Evolutionary conservation across 257 asterid genomes (phyloP).

Genomic region (Cinchona pubescens): DNA sequence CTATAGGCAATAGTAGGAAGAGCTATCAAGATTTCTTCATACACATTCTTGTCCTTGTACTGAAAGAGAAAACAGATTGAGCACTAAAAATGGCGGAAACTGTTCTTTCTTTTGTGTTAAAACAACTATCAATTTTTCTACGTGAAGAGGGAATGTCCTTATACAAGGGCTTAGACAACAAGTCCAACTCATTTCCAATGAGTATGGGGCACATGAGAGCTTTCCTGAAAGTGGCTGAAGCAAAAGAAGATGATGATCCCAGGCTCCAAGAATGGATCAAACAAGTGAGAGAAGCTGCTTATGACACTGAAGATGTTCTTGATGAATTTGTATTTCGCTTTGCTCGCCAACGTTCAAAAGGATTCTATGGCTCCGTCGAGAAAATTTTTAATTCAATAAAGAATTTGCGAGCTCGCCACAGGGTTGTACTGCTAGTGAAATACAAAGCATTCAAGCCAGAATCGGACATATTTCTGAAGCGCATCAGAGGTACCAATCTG

Average conservation of each 20-base stretch:
- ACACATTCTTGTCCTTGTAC: too few species aligned
- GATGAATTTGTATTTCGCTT: constrained; percentile 12
- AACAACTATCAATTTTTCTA: neutral
- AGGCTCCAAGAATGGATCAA: constrained; percentile 12
- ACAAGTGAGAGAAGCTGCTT: constrained; percentile 18
- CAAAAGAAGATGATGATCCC: neutral
- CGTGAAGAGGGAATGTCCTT: neutral
- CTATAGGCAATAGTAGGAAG: too few species aligned
- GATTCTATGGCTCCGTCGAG: neutral
- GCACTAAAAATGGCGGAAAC: neutral
- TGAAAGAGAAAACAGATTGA: too few species aligned
- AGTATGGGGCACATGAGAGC: constrained; percentile 11
- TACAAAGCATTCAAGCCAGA: neutral
- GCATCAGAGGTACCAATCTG: too few species aligned
- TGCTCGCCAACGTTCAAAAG: neutral
- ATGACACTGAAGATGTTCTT: constrained; percentile 20
- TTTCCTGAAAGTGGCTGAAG: constrained; percentile 11
- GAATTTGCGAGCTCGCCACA: neutral
- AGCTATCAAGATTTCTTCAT: too few species aligned
- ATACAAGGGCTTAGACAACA: constrained; percentile 11
- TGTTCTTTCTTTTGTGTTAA: neutral
- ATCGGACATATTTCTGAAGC: too few species aligned
- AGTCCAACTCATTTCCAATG: constrained; percentile 2
- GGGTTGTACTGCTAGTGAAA: constrained; percentile 13
- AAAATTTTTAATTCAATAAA: neutral